phyloP scores from a whole-genome alignment of 2,329 filamentous ascomycete species.

The Stromatinia cepivora region DNA sequence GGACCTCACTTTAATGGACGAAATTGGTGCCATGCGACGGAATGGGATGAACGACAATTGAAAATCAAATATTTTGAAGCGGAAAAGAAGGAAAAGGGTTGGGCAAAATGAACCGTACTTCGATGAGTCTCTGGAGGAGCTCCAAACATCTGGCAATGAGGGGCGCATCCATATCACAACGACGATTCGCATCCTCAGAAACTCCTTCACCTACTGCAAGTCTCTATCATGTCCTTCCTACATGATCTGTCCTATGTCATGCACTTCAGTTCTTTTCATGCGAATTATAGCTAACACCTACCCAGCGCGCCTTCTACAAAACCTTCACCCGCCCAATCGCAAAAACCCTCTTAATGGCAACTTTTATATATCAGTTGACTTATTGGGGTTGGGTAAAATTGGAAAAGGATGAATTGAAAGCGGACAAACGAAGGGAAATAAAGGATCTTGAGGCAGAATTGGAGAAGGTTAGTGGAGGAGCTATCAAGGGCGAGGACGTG shows the following conservation, averaged over 20 bases:
- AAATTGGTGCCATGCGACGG: background rate
- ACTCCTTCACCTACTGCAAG: constrained; percentile 21
- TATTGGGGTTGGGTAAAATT: constrained; percentile 76
- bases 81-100: background rate
- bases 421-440: constrained; percentile 46
- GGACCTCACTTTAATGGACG: constrained; percentile 7
- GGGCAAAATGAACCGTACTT: constrained; percentile 13
- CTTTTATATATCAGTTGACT: constrained; percentile 75
- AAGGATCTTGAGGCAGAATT: constrained; percentile 20
- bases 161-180: background rate
- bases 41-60: constrained; percentile 7
- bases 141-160: constrained; percentile 7
- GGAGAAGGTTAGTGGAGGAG: constrained; percentile 15
- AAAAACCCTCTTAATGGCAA: constrained; percentile 72
- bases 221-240: background rate
- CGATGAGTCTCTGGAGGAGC: constrained; percentile 5
- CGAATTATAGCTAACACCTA: background rate
- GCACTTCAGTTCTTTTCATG: background rate
- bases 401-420: constrained; percentile 68
- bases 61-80: background rate
- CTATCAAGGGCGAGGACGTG: constrained; percentile 20
- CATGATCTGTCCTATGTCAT: background rate
- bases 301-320: constrained; percentile 68
- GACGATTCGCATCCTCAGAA: constrained; percentile 16
- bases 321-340: constrained; percentile 71